Conservation (phyloP, 768 basidiomycete genomes). For the Hygrophoropsis aurantiaca region DNA sequence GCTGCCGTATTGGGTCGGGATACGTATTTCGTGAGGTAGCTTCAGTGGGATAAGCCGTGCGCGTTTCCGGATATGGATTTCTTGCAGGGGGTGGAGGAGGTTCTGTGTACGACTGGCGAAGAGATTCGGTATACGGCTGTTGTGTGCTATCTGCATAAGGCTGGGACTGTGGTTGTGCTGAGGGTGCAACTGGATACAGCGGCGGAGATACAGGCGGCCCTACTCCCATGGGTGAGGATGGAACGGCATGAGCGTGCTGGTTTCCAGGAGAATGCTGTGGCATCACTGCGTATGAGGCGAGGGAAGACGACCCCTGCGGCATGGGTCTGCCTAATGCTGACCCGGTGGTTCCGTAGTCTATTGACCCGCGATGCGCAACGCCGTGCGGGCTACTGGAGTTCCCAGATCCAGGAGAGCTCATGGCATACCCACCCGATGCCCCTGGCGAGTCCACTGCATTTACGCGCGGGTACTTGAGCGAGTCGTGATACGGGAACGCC, state of each 20-base stretch:
- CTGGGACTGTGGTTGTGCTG: constrained; percentile 21
- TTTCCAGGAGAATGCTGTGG: constrained; percentile 20
- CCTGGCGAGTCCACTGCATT: constrained; percentile 47
- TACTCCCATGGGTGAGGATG: constrained; percentile 12
- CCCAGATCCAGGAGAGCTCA: constrained; percentile 58
- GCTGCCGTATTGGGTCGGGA: constrained; percentile 16
- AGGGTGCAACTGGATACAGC: constrained; percentile 22
- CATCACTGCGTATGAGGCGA: constrained; percentile 18
- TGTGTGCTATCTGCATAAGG: constrained; percentile 18
- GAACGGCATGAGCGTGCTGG: constrained; percentile 22
- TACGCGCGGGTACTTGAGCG: constrained; percentile 51
- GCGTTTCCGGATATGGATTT: background rate
- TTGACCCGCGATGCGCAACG: constrained; percentile 18
- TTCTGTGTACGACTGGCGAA: constrained; percentile 1
- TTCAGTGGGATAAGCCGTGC: constrained; percentile 20
- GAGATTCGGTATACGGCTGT: constrained; percentile 24
- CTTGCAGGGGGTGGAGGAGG: background rate
- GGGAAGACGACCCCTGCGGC: constrained; percentile 17
- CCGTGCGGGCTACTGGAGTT: constrained; percentile 55
- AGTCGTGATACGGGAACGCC: constrained; percentile 80
- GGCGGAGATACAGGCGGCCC: constrained; percentile 23
- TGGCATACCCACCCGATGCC: constrained; percentile 37
- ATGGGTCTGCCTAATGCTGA: background rate
- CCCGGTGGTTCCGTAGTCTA: constrained; percentile 21
- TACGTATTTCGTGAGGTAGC: constrained; percentile 19